These are phyloP conservation scores for Platismatia glauca DNA, from an alignment of 495 filamentous ascomycete species.

Conservation along the genomic window DNA sequence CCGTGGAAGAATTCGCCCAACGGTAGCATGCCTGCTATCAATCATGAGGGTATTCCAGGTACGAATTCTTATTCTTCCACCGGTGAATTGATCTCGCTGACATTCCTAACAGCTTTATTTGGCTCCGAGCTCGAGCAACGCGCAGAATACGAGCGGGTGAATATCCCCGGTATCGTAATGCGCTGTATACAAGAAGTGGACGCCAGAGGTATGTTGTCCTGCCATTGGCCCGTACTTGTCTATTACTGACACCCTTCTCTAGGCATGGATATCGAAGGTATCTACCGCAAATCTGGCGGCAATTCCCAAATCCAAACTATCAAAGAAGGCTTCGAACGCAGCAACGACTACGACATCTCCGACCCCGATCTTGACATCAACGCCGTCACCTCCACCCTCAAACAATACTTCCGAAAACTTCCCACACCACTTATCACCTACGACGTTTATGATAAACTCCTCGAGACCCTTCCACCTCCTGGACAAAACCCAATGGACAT, in stretches of 20 bases:
- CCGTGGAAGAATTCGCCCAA: conserved; percentile 44
- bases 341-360: conserved; percentile 78
- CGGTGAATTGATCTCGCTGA: conserved; percentile 15
- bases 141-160: conserved; percentile 78
- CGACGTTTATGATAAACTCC: conserved; percentile 80
- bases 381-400: conserved; percentile 88
- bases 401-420: conserved; percentile 95
- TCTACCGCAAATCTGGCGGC: conserved; percentile 95
- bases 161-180: conserved; percentile 82
- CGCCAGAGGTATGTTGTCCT: conserved; percentile 51
- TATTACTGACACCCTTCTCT: neutral
- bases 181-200: conserved; percentile 98
- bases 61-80: conserved; percentile 17
- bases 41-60: conserved; percentile 47
- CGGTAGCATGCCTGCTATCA: conserved; percentile 43
- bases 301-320: conserved; percentile 78
- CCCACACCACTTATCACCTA: conserved; percentile 87
- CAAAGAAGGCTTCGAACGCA: conserved; percentile 81
- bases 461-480: conserved; percentile 51
- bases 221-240: neutral
- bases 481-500: conserved; percentile 10
- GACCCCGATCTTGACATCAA: conserved; percentile 93
- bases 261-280: conserved; percentile 97
- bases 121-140: conserved; percentile 82
- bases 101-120: conserved; percentile 53